Base-by-base conservation (phyloP, 371 early-diverging fungal species). In the Apophysomyces variabilis region DNA sequence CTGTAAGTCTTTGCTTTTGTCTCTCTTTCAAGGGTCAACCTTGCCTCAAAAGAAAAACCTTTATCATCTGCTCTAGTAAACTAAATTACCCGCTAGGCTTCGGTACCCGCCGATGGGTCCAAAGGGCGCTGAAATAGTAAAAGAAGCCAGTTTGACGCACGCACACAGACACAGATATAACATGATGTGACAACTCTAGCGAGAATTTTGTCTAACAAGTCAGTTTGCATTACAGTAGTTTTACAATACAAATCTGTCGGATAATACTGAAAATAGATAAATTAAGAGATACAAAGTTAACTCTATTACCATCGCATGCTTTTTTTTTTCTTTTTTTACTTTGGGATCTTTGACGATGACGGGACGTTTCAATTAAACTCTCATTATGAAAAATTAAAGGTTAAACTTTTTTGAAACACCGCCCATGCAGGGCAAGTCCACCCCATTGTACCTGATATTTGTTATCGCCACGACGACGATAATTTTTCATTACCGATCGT, bases 281-380 rank as follows among this genome's bases (percentile, higher is more conserved):
- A 21, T 21, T 9, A 21, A 11, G 21, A 50, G 21, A 21, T 9
- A 21, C 21, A 50, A 50, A 50, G 54, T 50, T 50, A 26, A 26
- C 32, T 26, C 4, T 11, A 4, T 21, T 21, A 7, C 4, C 21
- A 50, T 50, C 35, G 54, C n/a, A 50, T 21, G 54, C 1, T 50
- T 21, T 50, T 50, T 50, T 50, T 50, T 32, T 21, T 26, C 32
- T 26, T 26, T 26, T 26, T 26, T 26, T 26, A 26, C 32, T 26
- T 26, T 26, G 3, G 32, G 7, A 7, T n/a, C 16, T 7, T 47
- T 47, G 47, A 21, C 21, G 54, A 50, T 50, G 54, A 50, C 21
- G 54, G 54, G 54, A 21, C 54, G 54, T 50, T 41, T 41, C 41
- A 50, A 50, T 50, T 50, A 50, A 50, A 50, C 54, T 7, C 21